These are phyloP conservation scores for Barnettozyma wickerhamii DNA, from an alignment of 805 yeast genomes.

Conservation along the genomic window DNA sequence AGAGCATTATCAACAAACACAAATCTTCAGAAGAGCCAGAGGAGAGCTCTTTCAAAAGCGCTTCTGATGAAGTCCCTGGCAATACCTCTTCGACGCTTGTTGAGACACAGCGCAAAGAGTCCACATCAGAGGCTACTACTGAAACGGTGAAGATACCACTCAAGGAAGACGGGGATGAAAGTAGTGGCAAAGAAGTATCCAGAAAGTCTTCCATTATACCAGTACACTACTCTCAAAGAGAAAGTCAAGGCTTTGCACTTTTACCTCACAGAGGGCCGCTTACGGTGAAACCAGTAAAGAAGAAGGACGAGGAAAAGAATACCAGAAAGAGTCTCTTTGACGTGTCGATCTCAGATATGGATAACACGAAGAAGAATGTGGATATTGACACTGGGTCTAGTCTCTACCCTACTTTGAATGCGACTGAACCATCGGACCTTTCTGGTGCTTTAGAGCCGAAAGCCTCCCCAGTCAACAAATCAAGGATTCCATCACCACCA, in stretches of 20 bases:
- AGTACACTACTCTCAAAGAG: conserved; percentile 21
- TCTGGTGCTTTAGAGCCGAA: conserved; percentile 7
- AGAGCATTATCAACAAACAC: conserved; percentile 37
- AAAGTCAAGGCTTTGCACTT: conserved; percentile 28
- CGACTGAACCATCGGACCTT: conserved; percentile 1
- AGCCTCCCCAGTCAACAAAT: conserved; percentile 8
- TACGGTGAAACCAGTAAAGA: conserved; percentile 25
- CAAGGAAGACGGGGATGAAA: conserved; percentile 15
- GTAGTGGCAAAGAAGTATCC: not conserved
- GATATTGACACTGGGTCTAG: conserved; percentile 10
- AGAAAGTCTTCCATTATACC: conserved; percentile 14
- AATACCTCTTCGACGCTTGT: conserved; percentile 13
- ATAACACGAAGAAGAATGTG: no score
- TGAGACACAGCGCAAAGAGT: conserved; percentile 12
- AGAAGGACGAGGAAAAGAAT: conserved; percentile 7
- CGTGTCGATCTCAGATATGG: no score
- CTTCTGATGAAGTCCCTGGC: conserved; percentile 15
- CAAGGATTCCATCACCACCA: conserved; percentile 8
- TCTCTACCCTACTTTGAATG: conserved; percentile 18
- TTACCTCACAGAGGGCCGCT: conserved; percentile 28
- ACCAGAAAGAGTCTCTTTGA: conserved; percentile 17
- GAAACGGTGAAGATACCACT: conserved; percentile 19
- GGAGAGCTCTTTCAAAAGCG: conserved; percentile 22
- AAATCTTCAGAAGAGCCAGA: conserved; percentile 10
- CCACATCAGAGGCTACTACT: conserved; percentile 5